Evolutionary conservation across 2,329 filamentous ascomycete species (phyloP).

Genomic region (Alternaria incomplexa): DNA sequence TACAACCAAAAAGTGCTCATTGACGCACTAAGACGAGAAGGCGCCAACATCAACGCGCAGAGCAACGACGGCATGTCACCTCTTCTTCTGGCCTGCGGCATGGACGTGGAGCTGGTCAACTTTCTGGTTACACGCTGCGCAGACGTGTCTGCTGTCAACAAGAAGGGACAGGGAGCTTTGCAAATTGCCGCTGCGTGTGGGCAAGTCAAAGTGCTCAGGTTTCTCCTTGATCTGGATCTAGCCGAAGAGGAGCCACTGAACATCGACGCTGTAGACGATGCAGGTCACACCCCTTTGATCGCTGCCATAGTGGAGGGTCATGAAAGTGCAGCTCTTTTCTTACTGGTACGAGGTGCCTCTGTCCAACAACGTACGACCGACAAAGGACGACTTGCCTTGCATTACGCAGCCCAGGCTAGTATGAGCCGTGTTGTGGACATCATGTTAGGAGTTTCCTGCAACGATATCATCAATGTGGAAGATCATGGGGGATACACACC

Average conservation of each 20-base stretch:
- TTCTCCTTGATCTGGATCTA: conserved; percentile 3
- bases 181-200: conserved; percentile 22
- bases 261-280: conserved; percentile 14
- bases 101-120: conserved; percentile 2
- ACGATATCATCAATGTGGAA: conserved; percentile 12
- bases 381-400: conserved; percentile 14
- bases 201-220: conserved; percentile 7
- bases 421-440: background rate
- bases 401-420: conserved; percentile 12
- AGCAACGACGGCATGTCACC: conserved; percentile 19
- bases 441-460: background rate
- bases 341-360: conserved; percentile 17
- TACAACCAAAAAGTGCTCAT: conserved; percentile 64
- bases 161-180: conserved; percentile 10
- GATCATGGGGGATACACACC: conserved; percentile 17
- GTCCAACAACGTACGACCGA: conserved; percentile 1
- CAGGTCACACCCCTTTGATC: conserved; percentile 23
- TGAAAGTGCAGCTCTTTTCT: conserved; percentile 15
- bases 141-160: conserved; percentile 14
- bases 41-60: conserved; percentile 29
- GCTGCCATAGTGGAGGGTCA: conserved; percentile 16
- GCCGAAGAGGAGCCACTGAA: background rate
- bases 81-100: conserved; percentile 20
- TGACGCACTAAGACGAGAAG: conserved; percentile 78
- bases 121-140: conserved; percentile 16